Percentiles rank a stretch among this genome's conserved stretches.
Conservation (phyloP, 768 basidiomycete genomes). For the Rubroboletus satanas region DNA sequence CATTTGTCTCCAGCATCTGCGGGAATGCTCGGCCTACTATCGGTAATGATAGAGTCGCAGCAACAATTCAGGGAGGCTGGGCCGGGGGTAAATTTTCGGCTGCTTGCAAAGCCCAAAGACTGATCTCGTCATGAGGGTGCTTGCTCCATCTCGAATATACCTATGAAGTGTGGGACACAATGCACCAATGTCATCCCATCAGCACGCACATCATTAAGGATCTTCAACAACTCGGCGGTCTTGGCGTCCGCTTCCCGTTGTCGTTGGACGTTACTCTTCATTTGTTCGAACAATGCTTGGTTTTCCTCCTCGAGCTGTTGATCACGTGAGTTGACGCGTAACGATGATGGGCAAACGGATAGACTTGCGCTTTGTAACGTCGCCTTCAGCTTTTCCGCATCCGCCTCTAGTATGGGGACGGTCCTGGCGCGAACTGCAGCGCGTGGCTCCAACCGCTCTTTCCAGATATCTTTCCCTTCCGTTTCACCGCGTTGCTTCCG, state of each 20-base stretch:
- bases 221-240: slow-evolving; percentile 45
- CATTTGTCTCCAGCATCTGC: background rate
- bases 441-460: slow-evolving; percentile 57
- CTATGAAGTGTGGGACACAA: slow-evolving; percentile 30
- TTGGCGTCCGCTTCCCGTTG: slow-evolving; percentile 46
- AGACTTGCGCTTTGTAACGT: slow-evolving; percentile 35
- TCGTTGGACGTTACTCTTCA: slow-evolving; percentile 46
- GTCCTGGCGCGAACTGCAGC: slow-evolving; percentile 61
- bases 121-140: slow-evolving; percentile 63
- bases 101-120: slow-evolving; percentile 40
- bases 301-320: slow-evolving; percentile 60
- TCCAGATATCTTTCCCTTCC: slow-evolving; percentile 59
- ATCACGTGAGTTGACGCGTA: background rate
- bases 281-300: slow-evolving; percentile 39
- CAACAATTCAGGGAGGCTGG: slow-evolving; percentile 10
- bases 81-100: slow-evolving; percentile 37
- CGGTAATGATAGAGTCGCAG: no score
- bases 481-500: slow-evolving; percentile 43
- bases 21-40: background rate
- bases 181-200: background rate
- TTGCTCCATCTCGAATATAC: slow-evolving; percentile 48
- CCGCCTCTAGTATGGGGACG: slow-evolving; percentile 51
- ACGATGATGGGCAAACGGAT: background rate
- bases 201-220: slow-evolving; percentile 48
- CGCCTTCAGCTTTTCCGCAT: slow-evolving; percentile 37